Conservation (phyloP, 495 filamentous ascomycete genomes). For the Penicillium herquei region DNA sequence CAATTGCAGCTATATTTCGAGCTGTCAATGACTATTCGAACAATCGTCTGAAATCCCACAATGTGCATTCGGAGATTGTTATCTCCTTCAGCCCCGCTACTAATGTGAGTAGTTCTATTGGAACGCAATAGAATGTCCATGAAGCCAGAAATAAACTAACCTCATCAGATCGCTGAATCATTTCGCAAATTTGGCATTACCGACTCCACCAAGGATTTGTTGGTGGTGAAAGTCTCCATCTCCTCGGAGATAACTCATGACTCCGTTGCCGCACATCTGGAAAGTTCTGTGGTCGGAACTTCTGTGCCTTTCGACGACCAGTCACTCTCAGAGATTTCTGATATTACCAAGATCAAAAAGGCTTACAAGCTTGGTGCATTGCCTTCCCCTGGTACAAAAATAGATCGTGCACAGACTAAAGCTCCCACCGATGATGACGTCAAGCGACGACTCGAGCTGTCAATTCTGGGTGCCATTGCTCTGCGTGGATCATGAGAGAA, state of each 20-base stretch:
- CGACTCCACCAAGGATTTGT: slow-evolving; percentile 63
- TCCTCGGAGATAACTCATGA: slow-evolving; percentile 49
- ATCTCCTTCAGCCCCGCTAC: slow-evolving; percentile 78
- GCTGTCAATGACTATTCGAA: slow-evolving; percentile 66
- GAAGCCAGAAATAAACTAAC: slow-evolving; percentile 19
- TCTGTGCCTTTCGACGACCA: slow-evolving; percentile 63
- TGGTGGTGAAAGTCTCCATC: slow-evolving; percentile 70
- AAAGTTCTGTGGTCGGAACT: slow-evolving; percentile 58
- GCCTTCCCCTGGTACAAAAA: slow-evolving; percentile 31
- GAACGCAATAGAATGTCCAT: background rate
- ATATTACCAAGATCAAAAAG: slow-evolving; percentile 72
- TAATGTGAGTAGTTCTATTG: slow-evolving; percentile 57
- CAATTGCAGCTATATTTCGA: slow-evolving; percentile 73
- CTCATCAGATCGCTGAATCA: slow-evolving; percentile 75
- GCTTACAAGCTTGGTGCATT: slow-evolving; percentile 72
- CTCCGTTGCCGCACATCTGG: slow-evolving; percentile 61
- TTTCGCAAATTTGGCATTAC: slow-evolving; percentile 84
- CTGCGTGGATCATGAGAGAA: slow-evolving; percentile 53
- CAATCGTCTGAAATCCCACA: slow-evolving; percentile 68
- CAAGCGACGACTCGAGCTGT: slow-evolving; percentile 55
- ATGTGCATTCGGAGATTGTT: slow-evolving; percentile 92
- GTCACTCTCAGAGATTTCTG: slow-evolving; percentile 53
- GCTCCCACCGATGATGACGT: slow-evolving; percentile 23
- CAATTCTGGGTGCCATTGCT: slow-evolving; percentile 70
- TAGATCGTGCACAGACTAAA: slow-evolving; percentile 15